Evolutionary conservation across 2,329 filamentous ascomycete species (phyloP).

Genomic region (Didymella sp.): DNA sequence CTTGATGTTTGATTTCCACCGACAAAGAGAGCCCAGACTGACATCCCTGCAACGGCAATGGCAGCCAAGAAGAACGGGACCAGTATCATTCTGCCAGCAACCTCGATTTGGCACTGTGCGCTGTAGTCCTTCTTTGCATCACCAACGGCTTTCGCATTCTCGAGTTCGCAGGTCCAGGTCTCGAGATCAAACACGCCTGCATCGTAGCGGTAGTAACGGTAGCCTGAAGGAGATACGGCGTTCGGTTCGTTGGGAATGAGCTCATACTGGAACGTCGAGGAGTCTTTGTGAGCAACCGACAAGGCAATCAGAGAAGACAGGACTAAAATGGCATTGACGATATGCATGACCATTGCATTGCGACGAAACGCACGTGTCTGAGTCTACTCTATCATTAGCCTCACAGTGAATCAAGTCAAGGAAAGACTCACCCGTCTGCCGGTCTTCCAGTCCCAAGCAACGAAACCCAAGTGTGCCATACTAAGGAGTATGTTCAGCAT

Average conservation of each 20-base stretch:
- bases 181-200: slow-evolving; percentile 47
- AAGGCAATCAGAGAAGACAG: slow-evolving; percentile 43
- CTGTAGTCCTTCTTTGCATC: slow-evolving; percentile 41
- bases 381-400: slow-evolving; percentile 20
- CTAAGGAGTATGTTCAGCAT: slow-evolving; percentile 11
- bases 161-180: slow-evolving; percentile 46
- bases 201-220: slow-evolving; percentile 38
- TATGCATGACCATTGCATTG: slow-evolving; percentile 44
- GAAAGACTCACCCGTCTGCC: slow-evolving; percentile 7
- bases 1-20: slow-evolving; percentile 27
- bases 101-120: slow-evolving; percentile 39
- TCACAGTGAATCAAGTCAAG: background rate
- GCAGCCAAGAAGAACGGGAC: slow-evolving; percentile 38
- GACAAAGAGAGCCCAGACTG: slow-evolving; percentile 35
- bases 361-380: slow-evolving; percentile 44
- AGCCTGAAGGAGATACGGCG: slow-evolving; percentile 13
- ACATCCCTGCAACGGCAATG: slow-evolving; percentile 27
- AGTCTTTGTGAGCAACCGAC: slow-evolving; percentile 39
- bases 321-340: slow-evolving; percentile 39
- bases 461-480: slow-evolving; percentile 5
- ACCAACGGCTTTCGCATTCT: slow-evolving; percentile 26
- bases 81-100: slow-evolving; percentile 40
- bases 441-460: slow-evolving; percentile 15
- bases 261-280: slow-evolving; percentile 37
- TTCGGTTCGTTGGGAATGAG: slow-evolving; percentile 28